These are phyloP conservation scores for Francoa sonchifolia DNA, from an alignment of 441 rosid species.

Conservation along the genomic window DNA sequence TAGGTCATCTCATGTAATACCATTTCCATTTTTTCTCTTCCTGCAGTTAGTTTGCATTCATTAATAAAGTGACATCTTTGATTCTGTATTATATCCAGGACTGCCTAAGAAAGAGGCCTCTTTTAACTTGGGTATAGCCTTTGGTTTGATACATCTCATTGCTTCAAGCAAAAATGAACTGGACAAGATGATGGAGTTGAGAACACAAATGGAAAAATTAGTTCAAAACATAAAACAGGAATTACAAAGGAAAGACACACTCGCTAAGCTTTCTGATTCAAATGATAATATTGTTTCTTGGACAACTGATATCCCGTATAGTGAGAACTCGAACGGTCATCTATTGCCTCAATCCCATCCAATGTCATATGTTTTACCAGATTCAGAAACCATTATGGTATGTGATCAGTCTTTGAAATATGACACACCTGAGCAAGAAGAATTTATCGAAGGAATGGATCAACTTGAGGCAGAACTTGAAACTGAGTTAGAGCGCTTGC, in stretches of 20 bases:
- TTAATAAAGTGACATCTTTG: not conserved
- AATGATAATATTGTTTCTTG: conserved; percentile 16
- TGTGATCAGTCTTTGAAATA: conserved; percentile 24
- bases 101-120: conserved; percentile 18
- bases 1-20: no score
- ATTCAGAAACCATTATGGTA: conserved; percentile 10
- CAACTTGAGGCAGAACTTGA: conserved; percentile 70
- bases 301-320: conserved; percentile 22
- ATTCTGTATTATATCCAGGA: conserved; percentile 17
- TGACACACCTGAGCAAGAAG: conserved; percentile 17
- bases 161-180: conserved; percentile 54
- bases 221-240: conserved; percentile 28
- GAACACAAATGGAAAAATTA: conserved; percentile 42
- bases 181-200: conserved; percentile 34
- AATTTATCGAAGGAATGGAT: conserved; percentile 34
- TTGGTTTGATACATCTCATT: conserved; percentile 39
- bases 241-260: conserved; percentile 13
- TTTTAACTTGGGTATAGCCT: conserved; percentile 44
- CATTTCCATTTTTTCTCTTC: not conserved
- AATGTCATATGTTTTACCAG: conserved; percentile 11
- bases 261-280: conserved; percentile 8
- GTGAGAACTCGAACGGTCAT: conserved; percentile 15
- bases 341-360: conserved; percentile 13
- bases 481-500: conserved; percentile 52
- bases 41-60: not conserved